Base-by-base conservation (phyloP, 2,329 filamentous ascomycete species). In the Rhynchosporium graminicola region DNA sequence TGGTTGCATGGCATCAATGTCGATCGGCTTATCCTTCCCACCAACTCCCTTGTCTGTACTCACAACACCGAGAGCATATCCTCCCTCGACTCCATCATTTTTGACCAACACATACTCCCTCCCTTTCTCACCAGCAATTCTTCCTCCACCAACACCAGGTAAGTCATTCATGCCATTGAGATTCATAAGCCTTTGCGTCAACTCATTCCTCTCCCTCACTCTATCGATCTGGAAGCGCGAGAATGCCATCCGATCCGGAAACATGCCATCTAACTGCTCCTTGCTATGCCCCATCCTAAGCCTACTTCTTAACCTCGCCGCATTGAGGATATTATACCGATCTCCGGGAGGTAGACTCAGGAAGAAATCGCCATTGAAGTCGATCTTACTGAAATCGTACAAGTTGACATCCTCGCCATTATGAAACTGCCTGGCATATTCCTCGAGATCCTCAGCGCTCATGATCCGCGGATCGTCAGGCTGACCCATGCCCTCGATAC, bases 371-470 rank as follows among this genome's bases (percentile, higher is more conserved):
- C 93, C 91, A 68, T 98, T 90, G 71, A 98, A 99, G 74, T 99
- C 95, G 70, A 99, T 99, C 77, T 98, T 98, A 73, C 91, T 96
- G 74, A 99, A 99, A 77, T 98, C 94, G 76, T 98, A 98, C 4
- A 93, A 77, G 67, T 88, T 88, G 70, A 98, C 89, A 74, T 98
- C 94, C 76, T 98, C 92, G 60, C 95, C 95, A 64, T 86, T 87
- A 71, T 97, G 86, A 71, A 98, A 98, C 67, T 98, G 93, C 57
- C 88, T 83, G 3, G 96, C 94, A 74, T 99, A 99, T 68, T 94
- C 89, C 76, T 98, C 92, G 63, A 99, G 78, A 74, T 99, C 94
- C 72, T 96, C 92, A 29, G 96, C 84, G 59, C 90, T 96, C 95
- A 99, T 98, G 70, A 99, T 94, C 15, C 96, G 85, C 3, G 94